Evolutionary conservation across 495 filamentous ascomycete species (phyloP), one percentile per base, ranked within the genome.

Genomic region (Schizothecium vesticola): DNA sequence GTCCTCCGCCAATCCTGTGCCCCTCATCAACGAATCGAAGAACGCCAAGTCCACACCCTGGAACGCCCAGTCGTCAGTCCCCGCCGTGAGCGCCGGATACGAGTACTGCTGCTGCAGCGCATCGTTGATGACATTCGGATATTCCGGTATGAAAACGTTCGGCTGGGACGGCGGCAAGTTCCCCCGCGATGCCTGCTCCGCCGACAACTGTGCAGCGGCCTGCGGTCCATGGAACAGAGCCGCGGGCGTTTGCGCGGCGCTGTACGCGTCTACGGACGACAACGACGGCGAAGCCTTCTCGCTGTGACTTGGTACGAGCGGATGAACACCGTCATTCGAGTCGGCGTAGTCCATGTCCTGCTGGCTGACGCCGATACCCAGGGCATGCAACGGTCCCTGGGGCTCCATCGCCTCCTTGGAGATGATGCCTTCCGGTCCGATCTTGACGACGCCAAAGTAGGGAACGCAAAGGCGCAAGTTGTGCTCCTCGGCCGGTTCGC

Each of bases 31-130:
- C 21, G 57, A 28, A 16, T 72, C 68, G 36, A 72, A 72, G 21
- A 72, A 70, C 0, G 68, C 65, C 57, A 68, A 63, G 24, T 72
- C 70, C 8, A 72, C 70, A 12, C 70, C 70, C 31, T 72, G 70
- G 13, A 72, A 66, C 8, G 64, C 55, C 70, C 70, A 72, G 61
- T 72, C 70, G 13, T 72, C 67, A 5, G 60, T 36, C 12, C 59
- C 28, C 19, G 66, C 70, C 31, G 70, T 69, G 25, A 69, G 61
- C 0, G 31, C 43, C 21, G 67, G 77, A n/a, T 64, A 69, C 16
- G 43, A 51, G 26, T 24, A 21, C 21, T 56, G 13, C 31, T 33
- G 22, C 19, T 64, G 61, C 56, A 59, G 7, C 1, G 33, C 56
- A n/a, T 59, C 61, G 23, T 31, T 59, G 16, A 26, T 22, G 12